Conservation (phyloP, 176 grass and related monocot genomes). For the Avena sativa region DNA sequence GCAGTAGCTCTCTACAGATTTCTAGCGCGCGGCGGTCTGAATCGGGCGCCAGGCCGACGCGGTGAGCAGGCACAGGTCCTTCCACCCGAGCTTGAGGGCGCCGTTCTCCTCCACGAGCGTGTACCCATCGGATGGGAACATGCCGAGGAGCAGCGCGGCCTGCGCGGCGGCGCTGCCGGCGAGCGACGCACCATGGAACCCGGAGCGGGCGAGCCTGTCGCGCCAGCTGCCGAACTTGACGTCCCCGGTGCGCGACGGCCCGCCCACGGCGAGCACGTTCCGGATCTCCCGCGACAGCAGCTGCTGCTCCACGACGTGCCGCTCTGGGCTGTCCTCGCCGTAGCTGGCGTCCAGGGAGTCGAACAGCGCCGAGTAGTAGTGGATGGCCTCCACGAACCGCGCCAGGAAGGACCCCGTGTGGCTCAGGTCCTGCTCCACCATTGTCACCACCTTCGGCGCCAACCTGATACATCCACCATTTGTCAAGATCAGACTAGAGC, state of each 20-base stretch:
- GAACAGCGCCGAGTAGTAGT: slow-evolving; percentile 98
- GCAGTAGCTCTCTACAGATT: not conserved
- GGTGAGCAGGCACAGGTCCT: slow-evolving; percentile 92
- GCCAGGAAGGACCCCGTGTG: slow-evolving; percentile 90
- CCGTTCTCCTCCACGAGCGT: slow-evolving; percentile 93
- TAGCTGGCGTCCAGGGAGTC: slow-evolving; percentile 97
- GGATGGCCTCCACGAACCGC: slow-evolving; percentile 98
- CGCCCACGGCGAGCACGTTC: slow-evolving; percentile 94
- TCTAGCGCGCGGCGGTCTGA: slow-evolving; percentile 49
- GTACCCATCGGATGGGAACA: slow-evolving; percentile 97
- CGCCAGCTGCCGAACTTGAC: slow-evolving; percentile 94
- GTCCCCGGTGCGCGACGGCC: slow-evolving; percentile 79
- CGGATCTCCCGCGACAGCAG: slow-evolving; percentile 91
- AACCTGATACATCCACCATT: slow-evolving; percentile 48
- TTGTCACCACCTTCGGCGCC: slow-evolving; percentile 97
- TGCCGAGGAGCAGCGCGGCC: slow-evolving; percentile 83
- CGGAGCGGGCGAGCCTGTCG: slow-evolving; percentile 80
- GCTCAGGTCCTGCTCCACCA: slow-evolving; percentile 98
- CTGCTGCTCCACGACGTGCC: slow-evolving; percentile 96
- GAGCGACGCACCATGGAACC: slow-evolving; percentile 73
- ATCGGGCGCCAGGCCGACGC: slow-evolving; percentile 90
- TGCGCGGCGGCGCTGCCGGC: slow-evolving; percentile 91
- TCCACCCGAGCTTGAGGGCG: slow-evolving; percentile 89
- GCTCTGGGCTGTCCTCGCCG: slow-evolving; percentile 88
- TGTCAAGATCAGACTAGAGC: not conserved